Conservation (phyloP, 2,329 filamentous ascomycete genomes). For the Blumeria hordei region DNA sequence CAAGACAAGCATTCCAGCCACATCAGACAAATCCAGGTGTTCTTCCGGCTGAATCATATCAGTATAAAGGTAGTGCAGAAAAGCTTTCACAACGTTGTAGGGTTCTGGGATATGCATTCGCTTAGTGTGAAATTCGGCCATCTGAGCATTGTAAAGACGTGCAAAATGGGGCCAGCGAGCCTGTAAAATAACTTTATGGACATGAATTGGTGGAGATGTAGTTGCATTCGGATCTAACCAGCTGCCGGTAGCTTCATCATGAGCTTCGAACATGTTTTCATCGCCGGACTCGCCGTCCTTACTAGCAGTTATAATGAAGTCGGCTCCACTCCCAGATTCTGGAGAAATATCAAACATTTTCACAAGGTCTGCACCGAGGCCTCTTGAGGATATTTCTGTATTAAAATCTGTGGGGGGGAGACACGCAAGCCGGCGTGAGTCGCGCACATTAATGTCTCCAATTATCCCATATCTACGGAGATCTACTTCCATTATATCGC, state of each 20-base stretch:
- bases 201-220: conserved; percentile 68
- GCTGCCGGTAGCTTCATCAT: conserved; percentile 19
- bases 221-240: conserved; percentile 37
- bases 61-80: conserved; percentile 90
- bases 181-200: conserved; percentile 83
- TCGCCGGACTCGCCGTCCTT: conserved; percentile 48
- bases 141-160: conserved; percentile 74
- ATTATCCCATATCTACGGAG: conserved; percentile 76
- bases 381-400: conserved; percentile 31
- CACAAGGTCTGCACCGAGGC: conserved; percentile 65
- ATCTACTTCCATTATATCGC: conserved; percentile 85
- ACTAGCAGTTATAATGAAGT: conserved; percentile 77
- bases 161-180: conserved; percentile 94
- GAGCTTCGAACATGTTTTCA: conserved; percentile 29
- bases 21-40: conserved; percentile 50
- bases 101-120: conserved; percentile 96
- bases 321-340: conserved; percentile 63
- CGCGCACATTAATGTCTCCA: conserved; percentile 45
- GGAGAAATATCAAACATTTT: conserved; percentile 70
- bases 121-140: conserved; percentile 92
- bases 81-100: conserved; percentile 80
- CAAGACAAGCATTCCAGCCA: conserved; percentile 89
- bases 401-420: conserved; percentile 18
- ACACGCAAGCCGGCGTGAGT: conserved; percentile 27
- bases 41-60: conserved; percentile 50